Base-by-base conservation (phyloP, 2,329 filamentous ascomycete species). In the Penicillium sp. region DNA sequence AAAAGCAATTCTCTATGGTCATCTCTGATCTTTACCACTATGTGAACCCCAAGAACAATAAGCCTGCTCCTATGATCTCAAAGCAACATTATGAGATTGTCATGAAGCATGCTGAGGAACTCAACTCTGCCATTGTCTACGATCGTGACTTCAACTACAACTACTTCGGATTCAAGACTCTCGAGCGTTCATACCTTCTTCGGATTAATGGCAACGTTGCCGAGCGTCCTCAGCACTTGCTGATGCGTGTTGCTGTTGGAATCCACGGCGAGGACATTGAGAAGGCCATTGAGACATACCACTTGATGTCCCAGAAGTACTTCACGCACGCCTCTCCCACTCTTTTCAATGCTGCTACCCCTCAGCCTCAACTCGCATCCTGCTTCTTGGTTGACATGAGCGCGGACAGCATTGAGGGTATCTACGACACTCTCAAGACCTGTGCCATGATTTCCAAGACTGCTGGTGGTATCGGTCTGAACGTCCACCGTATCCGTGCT, bases 381-480 rank as follows among this genome's bases (percentile, higher is more conserved):
- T 99, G 94, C 82, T 99, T 99, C 86, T 83, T 99, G 51, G 91
- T 99, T 64, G 94, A 97, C 76, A 97, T 99, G 88, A 99, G 97
- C 82, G 92, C 96, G 47, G 94, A 99, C 79, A 97, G 92, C 76
- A 99, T 99, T 70, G 94, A 99, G 64, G 94, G 94, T 65, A 99
- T 99, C 73, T 99, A 99, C 70, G 94, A 99, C 72, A 99, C 94
- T 16, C 84, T 99, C 66, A 99, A 99, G 86, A 97, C 91, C 1
- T 99, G 94, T 78, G 94, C 94, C 64, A 93, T 99, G 91, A 99
- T 99, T 77, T 99, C 94, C 71, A 99, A 99, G 85, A 97, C 94
- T 78, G 94, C 94, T 65, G 94, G 94, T 74, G 94, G 94, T 74
- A 97, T 99, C 73, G 94, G 94, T 68, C 82, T 99, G 61, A 97